Percentiles rank a stretch among this genome's conserved stretches.
Conservation (phyloP, 352 stramenopile species). For the Phytopythium vexans region DNA sequence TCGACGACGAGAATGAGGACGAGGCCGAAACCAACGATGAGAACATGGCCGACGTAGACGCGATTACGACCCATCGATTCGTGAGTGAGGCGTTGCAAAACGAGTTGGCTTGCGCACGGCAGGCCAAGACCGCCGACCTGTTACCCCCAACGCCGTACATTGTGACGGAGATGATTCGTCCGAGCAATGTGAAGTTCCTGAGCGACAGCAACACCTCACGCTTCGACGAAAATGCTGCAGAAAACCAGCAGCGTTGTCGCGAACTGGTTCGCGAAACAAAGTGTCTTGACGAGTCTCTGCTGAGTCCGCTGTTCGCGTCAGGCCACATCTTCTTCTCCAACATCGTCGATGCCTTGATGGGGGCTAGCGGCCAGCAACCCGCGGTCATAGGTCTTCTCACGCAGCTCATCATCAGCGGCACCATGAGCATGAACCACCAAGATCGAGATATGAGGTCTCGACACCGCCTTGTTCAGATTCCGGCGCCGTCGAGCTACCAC, state of each 20-base stretch:
- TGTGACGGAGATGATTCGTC: constrained; percentile 68
- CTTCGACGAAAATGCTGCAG: constrained; percentile 33
- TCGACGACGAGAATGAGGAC: constrained; percentile 20
- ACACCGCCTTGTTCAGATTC: constrained; percentile 52
- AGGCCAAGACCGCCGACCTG: constrained; percentile 10
- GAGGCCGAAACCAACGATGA: constrained; percentile 47
- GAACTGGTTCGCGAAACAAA: constrained; percentile 57
- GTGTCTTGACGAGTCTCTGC: constrained; percentile 50
- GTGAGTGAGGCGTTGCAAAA: constrained; percentile 71
- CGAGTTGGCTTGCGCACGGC: constrained; percentile 14
- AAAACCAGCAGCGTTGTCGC: constrained; percentile 28
- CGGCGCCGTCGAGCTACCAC: constrained; percentile 50
- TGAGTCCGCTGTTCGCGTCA: constrained; percentile 52
- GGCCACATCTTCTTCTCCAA: constrained; percentile 76
- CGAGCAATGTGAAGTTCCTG: constrained; percentile 73
- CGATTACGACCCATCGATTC: constrained; percentile 73
- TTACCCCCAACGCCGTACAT: constrained; percentile 38
- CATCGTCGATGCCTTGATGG: constrained; percentile 65
- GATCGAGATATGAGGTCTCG: constrained; percentile 39
- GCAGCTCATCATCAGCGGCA: constrained; percentile 58
- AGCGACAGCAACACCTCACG: constrained; percentile 43
- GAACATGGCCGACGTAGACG: constrained; percentile 75
- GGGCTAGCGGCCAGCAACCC: constrained; percentile 50
- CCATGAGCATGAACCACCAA: constrained; percentile 42
- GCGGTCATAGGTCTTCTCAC: constrained; percentile 68